A percentile compares a stretch with the other conserved stretches of the same genome.
Evolutionary conservation across 768 basidiomycete species (phyloP).

Genomic region (Gymnopilus junonius): DNA sequence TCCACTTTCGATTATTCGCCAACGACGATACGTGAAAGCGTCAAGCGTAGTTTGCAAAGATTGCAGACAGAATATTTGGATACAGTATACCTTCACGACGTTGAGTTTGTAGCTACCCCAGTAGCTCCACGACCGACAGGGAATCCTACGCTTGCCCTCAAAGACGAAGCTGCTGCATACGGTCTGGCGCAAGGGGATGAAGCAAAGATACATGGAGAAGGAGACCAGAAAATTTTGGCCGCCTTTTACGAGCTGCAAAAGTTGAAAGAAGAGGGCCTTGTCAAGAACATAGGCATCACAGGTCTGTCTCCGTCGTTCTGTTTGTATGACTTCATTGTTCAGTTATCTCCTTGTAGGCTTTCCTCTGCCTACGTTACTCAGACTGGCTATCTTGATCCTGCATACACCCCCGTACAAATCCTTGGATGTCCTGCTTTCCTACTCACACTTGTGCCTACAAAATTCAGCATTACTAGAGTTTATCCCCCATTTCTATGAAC

Average conservation of each 20-base stretch:
- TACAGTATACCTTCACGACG: slow-evolving; percentile 81
- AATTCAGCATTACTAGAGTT: slow-evolving; percentile 65
- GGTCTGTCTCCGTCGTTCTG: slow-evolving; percentile 43
- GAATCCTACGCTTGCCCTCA: slow-evolving; percentile 59
- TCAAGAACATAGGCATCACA: slow-evolving; percentile 79
- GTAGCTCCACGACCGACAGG: slow-evolving; percentile 56
- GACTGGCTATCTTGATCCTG: slow-evolving; percentile 75
- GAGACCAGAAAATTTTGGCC: slow-evolving; percentile 73
- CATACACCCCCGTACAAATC: slow-evolving; percentile 71
- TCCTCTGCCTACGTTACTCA: slow-evolving; percentile 81
- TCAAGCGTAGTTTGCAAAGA: slow-evolving; percentile 68
- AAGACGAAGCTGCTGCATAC: slow-evolving; percentile 58
- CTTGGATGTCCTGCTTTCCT: slow-evolving; percentile 79
- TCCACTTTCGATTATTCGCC: slow-evolving; percentile 78
- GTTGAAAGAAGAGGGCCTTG: slow-evolving; percentile 72
- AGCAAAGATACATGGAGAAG: slow-evolving; percentile 60
- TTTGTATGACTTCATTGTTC: background rate
- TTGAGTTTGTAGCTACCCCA: slow-evolving; percentile 72
- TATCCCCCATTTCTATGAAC: slow-evolving; percentile 56
- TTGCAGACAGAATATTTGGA: slow-evolving; percentile 82
- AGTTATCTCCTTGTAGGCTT: slow-evolving; percentile 53
- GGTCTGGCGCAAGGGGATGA: slow-evolving; percentile 67
- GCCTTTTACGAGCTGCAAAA: slow-evolving; percentile 69
- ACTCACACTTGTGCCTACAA: slow-evolving; percentile 80
- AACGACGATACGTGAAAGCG: slow-evolving; percentile 62